Base-by-base conservation (phyloP, 2,329 filamentous ascomycete genomes). In the Knoxdaviesia capensis region DNA sequence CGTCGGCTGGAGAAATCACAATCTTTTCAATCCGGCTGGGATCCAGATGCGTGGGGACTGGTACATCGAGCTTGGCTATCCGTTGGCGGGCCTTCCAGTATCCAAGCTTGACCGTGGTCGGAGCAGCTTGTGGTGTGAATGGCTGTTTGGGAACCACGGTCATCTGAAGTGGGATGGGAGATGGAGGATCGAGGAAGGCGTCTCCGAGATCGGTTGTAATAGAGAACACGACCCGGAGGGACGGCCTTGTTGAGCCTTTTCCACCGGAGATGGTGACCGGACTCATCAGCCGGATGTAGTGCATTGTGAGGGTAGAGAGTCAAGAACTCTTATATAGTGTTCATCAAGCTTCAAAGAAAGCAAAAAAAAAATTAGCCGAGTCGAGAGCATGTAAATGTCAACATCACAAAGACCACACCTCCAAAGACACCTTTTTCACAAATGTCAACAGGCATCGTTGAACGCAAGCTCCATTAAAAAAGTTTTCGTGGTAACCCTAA, bases 161-260 rank as follows among this genome's bases (percentile, higher is more conserved):
- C 20, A 20, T 20, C 3, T 20, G 20, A 3, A 74, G 54, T 9
- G 59, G 55, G n/a, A 73, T 45, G 5, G 67, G 60, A 11, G 53
- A 51, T 9, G 58, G 54, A 1, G 66, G 64, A n/a, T 49, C 55
- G 7, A 74, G 60, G 40, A 70, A 70, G 1, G 66, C 59, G 49
- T 75, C 71, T 32, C 70, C 68, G 1, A 74, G 59, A 45, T 75
- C 70, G 8, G 69, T 74, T 7, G 68, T 71, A 48, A 75, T 64
- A 45, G 68, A 65, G 46, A 75, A 55, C 1, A 70, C 57, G 4
- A 74, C 50, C 40, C 61, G 59, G 6, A 68, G 50, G 11, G 49
- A 56, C 48, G 45, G 48, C 48, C 38, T 48, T 45, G 45, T 20
- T 20, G 20, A 50, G 41, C 8, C 48, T 34, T 43, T 45, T 8